Conservation (phyloP, 805 yeast genomes). For the Wickerhamomyces alni region DNA sequence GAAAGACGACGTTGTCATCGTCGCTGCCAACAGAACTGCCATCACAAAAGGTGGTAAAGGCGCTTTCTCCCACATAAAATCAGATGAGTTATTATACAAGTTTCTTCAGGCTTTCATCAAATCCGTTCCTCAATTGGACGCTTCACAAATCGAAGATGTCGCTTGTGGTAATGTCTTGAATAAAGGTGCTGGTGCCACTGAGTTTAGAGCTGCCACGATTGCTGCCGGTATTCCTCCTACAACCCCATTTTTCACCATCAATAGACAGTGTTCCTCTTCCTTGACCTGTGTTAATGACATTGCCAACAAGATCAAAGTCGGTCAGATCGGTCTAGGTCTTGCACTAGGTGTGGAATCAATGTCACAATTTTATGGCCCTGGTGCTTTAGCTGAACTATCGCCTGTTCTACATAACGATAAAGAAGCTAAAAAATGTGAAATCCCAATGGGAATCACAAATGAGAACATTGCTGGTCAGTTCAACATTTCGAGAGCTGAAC, state of each 20-base stretch:
- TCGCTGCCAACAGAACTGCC: constrained; percentile 88
- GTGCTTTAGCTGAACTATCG: constrained; percentile 59
- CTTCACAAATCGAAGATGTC: constrained; percentile 70
- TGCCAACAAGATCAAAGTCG: constrained; percentile 79
- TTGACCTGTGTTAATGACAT: constrained; percentile 85
- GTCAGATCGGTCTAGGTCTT: constrained; percentile 87
- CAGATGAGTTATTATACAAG: constrained; percentile 70
- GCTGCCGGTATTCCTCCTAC: constrained; percentile 87
- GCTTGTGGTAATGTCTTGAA: constrained; percentile 89
- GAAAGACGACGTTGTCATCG: constrained; percentile 80
- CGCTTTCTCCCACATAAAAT: constrained; percentile 70
- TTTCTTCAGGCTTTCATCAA: constrained; percentile 59
- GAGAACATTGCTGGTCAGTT: constrained; percentile 80
- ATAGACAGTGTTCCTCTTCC: constrained; percentile 95
- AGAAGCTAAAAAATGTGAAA: constrained; percentile 66
- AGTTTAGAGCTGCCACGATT: constrained; percentile 86
- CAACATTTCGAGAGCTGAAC: constrained; percentile 58
- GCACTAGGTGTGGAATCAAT: constrained; percentile 94
- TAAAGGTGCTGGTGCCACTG: constrained; percentile 91
- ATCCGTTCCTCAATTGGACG: constrained; percentile 40
- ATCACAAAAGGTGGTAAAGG: constrained; percentile 86
- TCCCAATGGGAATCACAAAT: constrained; percentile 96
- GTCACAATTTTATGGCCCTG: constrained; percentile 86
- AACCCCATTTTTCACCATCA: constrained; percentile 74
- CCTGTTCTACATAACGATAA: constrained; percentile 36